A percentile compares a stretch with the other conserved stretches of the same genome.
Evolutionary conservation across 2,329 filamentous ascomycete species (phyloP).

Genomic region (Trichoderma koningiopsis): DNA sequence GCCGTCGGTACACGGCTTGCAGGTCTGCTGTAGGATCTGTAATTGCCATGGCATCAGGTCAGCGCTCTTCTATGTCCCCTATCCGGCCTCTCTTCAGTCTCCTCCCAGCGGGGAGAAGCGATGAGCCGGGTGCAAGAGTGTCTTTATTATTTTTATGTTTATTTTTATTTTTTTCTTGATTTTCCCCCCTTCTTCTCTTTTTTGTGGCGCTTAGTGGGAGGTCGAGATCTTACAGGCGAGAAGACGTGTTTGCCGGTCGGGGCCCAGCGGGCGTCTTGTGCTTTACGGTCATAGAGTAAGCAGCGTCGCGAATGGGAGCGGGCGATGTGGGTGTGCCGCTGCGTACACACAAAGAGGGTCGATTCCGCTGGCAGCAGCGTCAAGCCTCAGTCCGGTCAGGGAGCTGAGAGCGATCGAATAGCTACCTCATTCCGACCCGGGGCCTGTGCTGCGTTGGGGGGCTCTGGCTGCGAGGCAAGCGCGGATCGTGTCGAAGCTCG

Average conservation of each 20-base stretch:
- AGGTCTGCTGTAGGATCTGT: slow-evolving; percentile 18
- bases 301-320: slow-evolving; percentile 27
- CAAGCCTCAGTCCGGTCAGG: slow-evolving; percentile 60
- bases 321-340: slow-evolving; percentile 31
- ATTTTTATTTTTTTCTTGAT: background rate
- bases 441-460: slow-evolving; percentile 6
- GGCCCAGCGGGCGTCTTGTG: slow-evolving; percentile 60
- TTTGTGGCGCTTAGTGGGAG: background rate
- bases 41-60: slow-evolving; percentile 10
- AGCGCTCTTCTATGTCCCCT: slow-evolving; percentile 11
- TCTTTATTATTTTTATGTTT: background rate
- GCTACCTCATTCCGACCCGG: slow-evolving; percentile 60
- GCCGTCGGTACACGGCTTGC: slow-evolving; percentile 29
- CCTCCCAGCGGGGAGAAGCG: background rate
- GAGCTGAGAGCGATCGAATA: slow-evolving; percentile 58
- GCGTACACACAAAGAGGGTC: slow-evolving; percentile 17
- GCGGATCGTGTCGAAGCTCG: slow-evolving; percentile 23
- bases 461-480: slow-evolving; percentile 22
- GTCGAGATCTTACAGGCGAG: slow-evolving; percentile 51
- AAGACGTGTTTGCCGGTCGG: slow-evolving; percentile 60
- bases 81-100: background rate
- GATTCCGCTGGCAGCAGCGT: slow-evolving; percentile 29
- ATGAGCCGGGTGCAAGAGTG: background rate
- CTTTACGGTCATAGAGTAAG: slow-evolving; percentile 46
- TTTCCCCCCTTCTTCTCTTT: background rate